Base-by-base conservation (phyloP, 306 rosid species). In the Aeschynomene evenia region DNA sequence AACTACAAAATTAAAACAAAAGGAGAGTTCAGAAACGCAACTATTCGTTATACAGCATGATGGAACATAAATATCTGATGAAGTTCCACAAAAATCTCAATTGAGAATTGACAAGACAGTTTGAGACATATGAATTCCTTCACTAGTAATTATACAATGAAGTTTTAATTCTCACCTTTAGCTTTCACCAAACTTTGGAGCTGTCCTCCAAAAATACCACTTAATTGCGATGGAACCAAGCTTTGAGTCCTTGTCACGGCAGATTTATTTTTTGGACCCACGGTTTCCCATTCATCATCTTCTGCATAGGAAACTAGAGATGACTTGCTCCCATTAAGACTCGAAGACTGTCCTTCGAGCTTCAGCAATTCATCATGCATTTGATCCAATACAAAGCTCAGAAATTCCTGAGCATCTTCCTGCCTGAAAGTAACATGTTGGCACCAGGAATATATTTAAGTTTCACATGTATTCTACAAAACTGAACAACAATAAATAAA, bases 381-480 rank as follows among this genome's bases (percentile, higher is more conserved):
- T 68, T 43, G 89, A 78, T 95, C 97, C 97, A 95, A 85, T 37
- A 89, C 82, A 68, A 87, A 95, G 86, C 97, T 91, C 74, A 95
- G 85, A 80, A 95, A 95, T 66, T 95, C 97, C 83, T 95, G 99
- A 40, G 99, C 96, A 67, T 95, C 99, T 86, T 95, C 99, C 81
- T 91, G 99, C 85, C 99, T 95, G 85, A 33, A 83, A 66, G 72
- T 39, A 15, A 69, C 15, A 37, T 39, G 20, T 40, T 26, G 63
- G 28, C 36, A 81, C 70, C 58, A 57, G 16, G 45, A 21, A 57
- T n/a, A 52, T 66, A 29, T 66, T 66, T 10, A 61, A 56, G 65
- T 49, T 45, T 19, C 63, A 71, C 28, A 26, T 9, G 54, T 23
- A 56, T 33, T 28, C 37, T 34, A 68, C 62, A 49, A n/a, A n/a